These are phyloP conservation scores for Isabelozyma heimii DNA, from an alignment of 805 yeast species.

Conservation along the genomic window DNA sequence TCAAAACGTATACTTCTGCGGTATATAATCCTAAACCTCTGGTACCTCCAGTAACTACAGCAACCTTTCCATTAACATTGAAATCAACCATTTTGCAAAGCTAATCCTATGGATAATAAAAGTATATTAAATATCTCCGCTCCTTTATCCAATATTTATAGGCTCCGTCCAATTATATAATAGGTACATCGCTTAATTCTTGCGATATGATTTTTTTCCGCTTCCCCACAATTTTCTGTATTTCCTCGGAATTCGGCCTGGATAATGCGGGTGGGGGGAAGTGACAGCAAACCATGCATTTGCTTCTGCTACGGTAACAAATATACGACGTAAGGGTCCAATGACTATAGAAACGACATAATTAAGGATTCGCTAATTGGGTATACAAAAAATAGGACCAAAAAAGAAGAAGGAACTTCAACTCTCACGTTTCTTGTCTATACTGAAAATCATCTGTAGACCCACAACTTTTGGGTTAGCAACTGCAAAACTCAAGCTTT, in stretches of 20 bases:
- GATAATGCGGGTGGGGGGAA: too few relatives aligned
- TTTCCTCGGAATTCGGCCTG: not conserved
- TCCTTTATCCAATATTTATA: not conserved
- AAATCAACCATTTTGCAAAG: conserved; percentile 39
- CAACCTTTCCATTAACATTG: conserved; percentile 59
- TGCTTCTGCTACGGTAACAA: too few relatives aligned
- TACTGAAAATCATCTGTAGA: conserved; percentile 55
- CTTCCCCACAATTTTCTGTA: not conserved
- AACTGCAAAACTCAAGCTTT: conserved; percentile 33
- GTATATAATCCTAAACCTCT: conserved; percentile 71
- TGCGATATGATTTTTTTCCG: not conserved
- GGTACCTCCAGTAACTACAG: conserved; percentile 71
- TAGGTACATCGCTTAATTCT: too few relatives aligned
- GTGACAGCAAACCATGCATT: too few relatives aligned
- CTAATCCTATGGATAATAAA: too few relatives aligned
- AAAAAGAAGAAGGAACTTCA: too few relatives aligned
- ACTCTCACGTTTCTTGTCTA: conserved; percentile 6
- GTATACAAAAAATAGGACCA: too few relatives aligned
- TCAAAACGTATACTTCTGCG: conserved; percentile 59
- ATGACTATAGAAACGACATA: too few relatives aligned
- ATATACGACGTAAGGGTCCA: too few relatives aligned
- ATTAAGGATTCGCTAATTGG: too few relatives aligned
- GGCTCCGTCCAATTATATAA: not conserved
- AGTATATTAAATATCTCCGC: too few relatives aligned
- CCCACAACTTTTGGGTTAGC: conserved; percentile 67